These are phyloP conservation scores for Hibiscus syriacus DNA, from an alignment of 345 rosid species.

Conservation along the genomic window DNA sequence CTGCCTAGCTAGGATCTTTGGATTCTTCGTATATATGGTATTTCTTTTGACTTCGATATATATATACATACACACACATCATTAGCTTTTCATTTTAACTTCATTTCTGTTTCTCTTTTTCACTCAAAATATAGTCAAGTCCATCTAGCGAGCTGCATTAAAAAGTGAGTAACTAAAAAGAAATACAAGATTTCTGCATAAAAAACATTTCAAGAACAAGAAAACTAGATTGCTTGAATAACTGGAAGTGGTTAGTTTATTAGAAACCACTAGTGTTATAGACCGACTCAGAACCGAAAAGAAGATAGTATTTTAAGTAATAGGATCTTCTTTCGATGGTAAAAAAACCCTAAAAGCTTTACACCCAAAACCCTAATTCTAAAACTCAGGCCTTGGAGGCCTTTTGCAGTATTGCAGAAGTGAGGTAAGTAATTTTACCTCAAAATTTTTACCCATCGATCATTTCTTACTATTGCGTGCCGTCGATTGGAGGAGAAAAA, in stretches of 20 bases:
- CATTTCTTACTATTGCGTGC: constrained; percentile 6
- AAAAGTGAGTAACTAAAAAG: not conserved
- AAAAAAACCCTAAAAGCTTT: constrained; percentile 33
- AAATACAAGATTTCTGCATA: not conserved
- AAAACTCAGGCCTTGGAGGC: not conserved
- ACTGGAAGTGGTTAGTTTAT: not conserved
- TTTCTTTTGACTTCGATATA: not conserved
- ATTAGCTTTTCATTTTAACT: not conserved
- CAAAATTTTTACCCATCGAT: constrained; percentile 6
- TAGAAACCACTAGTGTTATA: not conserved
- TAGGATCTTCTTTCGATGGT: not conserved
- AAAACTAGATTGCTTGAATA: not conserved
- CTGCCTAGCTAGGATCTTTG: not conserved
- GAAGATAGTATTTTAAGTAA: not conserved
- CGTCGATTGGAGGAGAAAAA: constrained; percentile 14
- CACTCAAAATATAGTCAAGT: not conserved
- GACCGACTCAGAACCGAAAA: not conserved
- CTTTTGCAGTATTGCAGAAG: not conserved
- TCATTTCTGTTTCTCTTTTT: not conserved
- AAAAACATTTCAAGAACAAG: not conserved
- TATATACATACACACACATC: not conserved
- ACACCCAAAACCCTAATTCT: constrained; percentile 30
- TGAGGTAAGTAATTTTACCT: constrained; percentile 2
- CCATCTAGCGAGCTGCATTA: not conserved
- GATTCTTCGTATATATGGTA: constrained; percentile 32